Conservation (phyloP, 148 eudicot genomes). For the Bassia scoparia region DNA sequence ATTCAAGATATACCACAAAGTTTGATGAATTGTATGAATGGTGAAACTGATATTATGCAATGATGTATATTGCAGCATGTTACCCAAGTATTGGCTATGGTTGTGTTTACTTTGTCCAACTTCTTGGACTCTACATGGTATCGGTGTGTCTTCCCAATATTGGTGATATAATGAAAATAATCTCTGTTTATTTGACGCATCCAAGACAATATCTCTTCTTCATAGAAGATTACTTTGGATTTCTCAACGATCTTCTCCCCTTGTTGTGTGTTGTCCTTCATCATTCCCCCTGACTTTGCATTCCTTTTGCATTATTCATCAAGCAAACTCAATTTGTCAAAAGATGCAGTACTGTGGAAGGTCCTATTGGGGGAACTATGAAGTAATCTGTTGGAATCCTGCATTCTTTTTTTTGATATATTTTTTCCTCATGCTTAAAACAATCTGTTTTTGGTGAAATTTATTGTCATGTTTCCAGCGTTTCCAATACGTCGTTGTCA, state of each 20-base stretch:
- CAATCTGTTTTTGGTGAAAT: no score
- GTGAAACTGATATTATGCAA: neutral
- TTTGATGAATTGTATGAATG: neutral
- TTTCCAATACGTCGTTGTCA: neutral
- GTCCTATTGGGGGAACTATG: no score
- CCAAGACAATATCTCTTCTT: constrained; percentile 43
- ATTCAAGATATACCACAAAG: neutral
- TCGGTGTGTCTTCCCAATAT: constrained; percentile 68
- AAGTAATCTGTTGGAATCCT: neutral
- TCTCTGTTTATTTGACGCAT: constrained; percentile 45
- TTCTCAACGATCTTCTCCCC: constrained; percentile 42
- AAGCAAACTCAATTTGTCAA: constrained; percentile 73
- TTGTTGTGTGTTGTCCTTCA: constrained; percentile 44
- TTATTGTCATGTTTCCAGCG: neutral
- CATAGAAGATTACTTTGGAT: constrained; percentile 61
- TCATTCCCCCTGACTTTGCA: constrained; percentile 59
- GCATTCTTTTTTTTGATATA: neutral
- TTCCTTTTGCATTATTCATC: constrained; percentile 48
- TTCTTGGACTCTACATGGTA: constrained; percentile 60
- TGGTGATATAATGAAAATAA: constrained; percentile 50
- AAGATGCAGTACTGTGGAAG: constrained; percentile 36
- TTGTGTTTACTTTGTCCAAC: constrained; percentile 56
- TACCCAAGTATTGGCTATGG: constrained; percentile 86
- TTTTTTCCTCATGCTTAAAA: no score
- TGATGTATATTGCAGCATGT: constrained; percentile 41